A percentile compares a stretch with the other conserved stretches of the same genome.
Evolutionary conservation across 108 stramenopile genomes (phyloP).

Genomic region (Pseudonitzschia delicatissima): DNA sequence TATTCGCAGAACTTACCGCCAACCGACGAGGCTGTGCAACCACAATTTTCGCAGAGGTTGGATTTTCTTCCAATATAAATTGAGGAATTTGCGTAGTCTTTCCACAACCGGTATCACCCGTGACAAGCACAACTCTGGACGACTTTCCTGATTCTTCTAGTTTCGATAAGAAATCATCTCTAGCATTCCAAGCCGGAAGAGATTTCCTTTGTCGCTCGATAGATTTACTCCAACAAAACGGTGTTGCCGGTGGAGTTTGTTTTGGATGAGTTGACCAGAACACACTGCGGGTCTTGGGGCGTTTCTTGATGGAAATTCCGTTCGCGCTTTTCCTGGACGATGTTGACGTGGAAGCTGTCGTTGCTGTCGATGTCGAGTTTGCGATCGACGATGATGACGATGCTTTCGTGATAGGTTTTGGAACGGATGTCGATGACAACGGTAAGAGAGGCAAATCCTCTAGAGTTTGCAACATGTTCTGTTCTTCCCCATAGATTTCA

Average conservation of each 20-base stretch:
- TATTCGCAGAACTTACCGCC: slow-evolving; percentile 59
- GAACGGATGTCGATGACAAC: slow-evolving; percentile 1
- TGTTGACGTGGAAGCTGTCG: too few relatives aligned
- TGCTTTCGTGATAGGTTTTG: background rate
- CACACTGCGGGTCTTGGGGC: slow-evolving; percentile 45
- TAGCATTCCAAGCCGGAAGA: slow-evolving; percentile 70
- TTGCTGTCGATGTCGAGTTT: slow-evolving; percentile 13
- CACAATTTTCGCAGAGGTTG: slow-evolving; percentile 78
- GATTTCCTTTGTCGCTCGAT: slow-evolving; percentile 49
- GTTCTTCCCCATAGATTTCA: slow-evolving; percentile 59
- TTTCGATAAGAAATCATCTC: slow-evolving; percentile 54
- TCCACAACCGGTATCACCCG: slow-evolving; percentile 87
- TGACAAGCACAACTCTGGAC: slow-evolving; percentile 68
- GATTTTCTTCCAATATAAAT: slow-evolving; percentile 85
- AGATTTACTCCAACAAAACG: slow-evolving; percentile 48
- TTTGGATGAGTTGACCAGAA: slow-evolving; percentile 69
- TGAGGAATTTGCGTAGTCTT: slow-evolving; percentile 92
- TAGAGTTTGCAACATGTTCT: slow-evolving; percentile 33
- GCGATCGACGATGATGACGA: background rate
- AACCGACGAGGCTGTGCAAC: slow-evolving; percentile 95
- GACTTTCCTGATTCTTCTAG: slow-evolving; percentile 48
- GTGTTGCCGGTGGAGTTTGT: slow-evolving; percentile 55
- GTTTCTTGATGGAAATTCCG: slow-evolving; percentile 3
- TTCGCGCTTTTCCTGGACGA: background rate
- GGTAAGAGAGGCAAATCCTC: slow-evolving; percentile 24